A percentile compares a stretch with the other conserved stretches of the same genome.
Evolutionary conservation across 139 green algal species (phyloP).

Genomic region (Zygnema cylindricum): DNA sequence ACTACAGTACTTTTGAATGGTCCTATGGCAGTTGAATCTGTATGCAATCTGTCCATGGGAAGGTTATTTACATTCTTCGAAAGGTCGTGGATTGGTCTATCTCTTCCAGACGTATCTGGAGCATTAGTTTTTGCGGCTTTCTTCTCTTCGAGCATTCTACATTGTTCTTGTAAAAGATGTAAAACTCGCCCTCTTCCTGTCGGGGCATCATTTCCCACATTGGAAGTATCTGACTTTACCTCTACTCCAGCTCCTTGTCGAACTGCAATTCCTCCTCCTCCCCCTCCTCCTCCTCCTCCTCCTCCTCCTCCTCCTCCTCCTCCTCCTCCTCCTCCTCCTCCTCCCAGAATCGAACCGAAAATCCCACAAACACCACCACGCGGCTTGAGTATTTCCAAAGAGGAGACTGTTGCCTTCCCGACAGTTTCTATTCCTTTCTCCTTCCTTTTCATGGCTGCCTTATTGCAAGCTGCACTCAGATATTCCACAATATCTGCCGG

Average conservation of each 20-base stretch:
- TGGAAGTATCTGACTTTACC: not conserved
- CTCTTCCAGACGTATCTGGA: not conserved
- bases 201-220: not conserved
- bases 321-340: too few relatives aligned
- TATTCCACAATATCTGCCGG: not conserved
- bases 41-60: not conserved
- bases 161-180: not conserved
- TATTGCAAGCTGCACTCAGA: slow-evolving; percentile 11
- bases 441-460: not conserved
- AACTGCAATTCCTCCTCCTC: not conserved
- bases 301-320: too few relatives aligned
- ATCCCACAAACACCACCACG: not conserved
- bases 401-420: not conserved
- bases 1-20: not conserved
- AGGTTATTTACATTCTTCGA: not conserved
- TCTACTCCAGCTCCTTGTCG: not conserved
- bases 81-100: not conserved
- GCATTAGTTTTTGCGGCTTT: not conserved
- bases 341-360: not conserved
- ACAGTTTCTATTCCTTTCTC: not conserved
- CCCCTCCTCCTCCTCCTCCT: not conserved
- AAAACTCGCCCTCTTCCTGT: not conserved
- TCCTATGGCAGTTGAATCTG: not conserved
- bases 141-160: not conserved
- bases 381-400: not conserved